Conservation (phyloP, 2,329 filamentous ascomycete genomes). For the Escovopsis sp. region DNA sequence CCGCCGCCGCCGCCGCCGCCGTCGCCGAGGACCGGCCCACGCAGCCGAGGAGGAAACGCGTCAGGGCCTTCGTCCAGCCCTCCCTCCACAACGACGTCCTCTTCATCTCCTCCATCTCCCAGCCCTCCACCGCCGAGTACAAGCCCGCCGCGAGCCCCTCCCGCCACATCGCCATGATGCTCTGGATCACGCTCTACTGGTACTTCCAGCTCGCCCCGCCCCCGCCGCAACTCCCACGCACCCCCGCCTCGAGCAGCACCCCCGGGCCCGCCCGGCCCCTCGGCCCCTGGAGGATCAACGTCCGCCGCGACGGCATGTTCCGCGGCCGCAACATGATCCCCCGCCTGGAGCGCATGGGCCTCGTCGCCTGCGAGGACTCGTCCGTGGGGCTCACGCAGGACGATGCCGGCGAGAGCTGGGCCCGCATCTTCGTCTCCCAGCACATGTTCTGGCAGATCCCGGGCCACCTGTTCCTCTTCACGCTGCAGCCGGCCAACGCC, state of each 20-base stretch:
- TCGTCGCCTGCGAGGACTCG: slow-evolving; percentile 63
- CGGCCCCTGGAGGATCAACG: slow-evolving; percentile 74
- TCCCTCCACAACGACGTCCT: slow-evolving; percentile 67
- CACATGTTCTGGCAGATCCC: slow-evolving; percentile 88
- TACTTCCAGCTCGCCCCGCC: slow-evolving; percentile 87
- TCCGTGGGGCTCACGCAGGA: slow-evolving; percentile 52
- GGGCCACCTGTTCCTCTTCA: slow-evolving; percentile 75
- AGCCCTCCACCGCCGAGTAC: slow-evolving; percentile 65
- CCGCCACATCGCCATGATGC: slow-evolving; percentile 87
- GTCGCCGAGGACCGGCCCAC: neutral
- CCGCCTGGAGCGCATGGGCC: slow-evolving; percentile 85
- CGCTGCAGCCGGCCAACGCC: slow-evolving; percentile 44
- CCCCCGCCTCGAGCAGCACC: slow-evolving; percentile 47
- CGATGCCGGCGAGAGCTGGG: slow-evolving; percentile 51
- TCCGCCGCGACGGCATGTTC: slow-evolving; percentile 78
- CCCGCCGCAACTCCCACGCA: slow-evolving; percentile 42
- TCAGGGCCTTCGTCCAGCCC: slow-evolving; percentile 44
- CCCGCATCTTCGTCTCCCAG: slow-evolving; percentile 65
- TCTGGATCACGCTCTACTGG: slow-evolving; percentile 91
- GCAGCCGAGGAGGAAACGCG: slow-evolving; percentile 9
- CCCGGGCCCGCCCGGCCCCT: slow-evolving; percentile 56
- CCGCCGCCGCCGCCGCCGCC: neutral
- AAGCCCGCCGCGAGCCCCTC: slow-evolving; percentile 68
- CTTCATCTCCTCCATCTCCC: slow-evolving; percentile 85
- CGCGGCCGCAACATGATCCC: slow-evolving; percentile 68